Conservation (phyloP, 2,329 filamentous ascomycete genomes). For the Scedosporium minutisporum region DNA sequence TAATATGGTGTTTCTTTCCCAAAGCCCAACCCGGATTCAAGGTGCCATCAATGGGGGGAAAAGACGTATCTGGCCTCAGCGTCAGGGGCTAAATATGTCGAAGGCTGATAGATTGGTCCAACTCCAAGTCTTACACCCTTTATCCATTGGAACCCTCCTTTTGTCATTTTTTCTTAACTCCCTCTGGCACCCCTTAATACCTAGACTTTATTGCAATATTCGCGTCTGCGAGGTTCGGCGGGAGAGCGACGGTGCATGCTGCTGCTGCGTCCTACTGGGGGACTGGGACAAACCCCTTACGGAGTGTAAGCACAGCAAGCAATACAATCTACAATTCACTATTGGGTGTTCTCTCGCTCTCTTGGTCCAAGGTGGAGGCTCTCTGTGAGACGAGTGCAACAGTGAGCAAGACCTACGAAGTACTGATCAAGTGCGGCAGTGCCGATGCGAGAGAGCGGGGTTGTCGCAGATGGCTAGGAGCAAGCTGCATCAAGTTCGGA, state of each 20-base stretch:
- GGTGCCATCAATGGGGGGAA: background rate
- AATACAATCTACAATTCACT: background rate
- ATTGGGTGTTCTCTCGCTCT: background rate
- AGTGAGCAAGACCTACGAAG: background rate
- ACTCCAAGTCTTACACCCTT: background rate
- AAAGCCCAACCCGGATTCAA: background rate
- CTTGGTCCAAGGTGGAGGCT: too few species aligned
- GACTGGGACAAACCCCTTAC: background rate
- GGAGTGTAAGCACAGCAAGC: background rate
- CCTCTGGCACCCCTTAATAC: background rate
- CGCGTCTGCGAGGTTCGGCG: background rate
- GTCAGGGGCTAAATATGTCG: background rate
- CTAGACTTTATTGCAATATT: background rate
- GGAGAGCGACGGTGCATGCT: background rate
- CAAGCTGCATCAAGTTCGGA: background rate
- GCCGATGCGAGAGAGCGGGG: background rate
- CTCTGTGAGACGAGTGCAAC: too few species aligned
- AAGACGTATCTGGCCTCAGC: background rate
- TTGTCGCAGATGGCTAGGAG: background rate
- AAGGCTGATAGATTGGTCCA: background rate
- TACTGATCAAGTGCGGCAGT: background rate
- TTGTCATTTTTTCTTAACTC: background rate
- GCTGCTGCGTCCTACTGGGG: background rate
- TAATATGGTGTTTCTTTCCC: background rate
- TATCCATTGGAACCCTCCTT: background rate